Percentiles rank a stretch among this genome's conserved stretches.
phyloP scores from a whole-genome alignment of 2,329 filamentous ascomycete genomes.

The Pseudogymnoascus sp. region DNA sequence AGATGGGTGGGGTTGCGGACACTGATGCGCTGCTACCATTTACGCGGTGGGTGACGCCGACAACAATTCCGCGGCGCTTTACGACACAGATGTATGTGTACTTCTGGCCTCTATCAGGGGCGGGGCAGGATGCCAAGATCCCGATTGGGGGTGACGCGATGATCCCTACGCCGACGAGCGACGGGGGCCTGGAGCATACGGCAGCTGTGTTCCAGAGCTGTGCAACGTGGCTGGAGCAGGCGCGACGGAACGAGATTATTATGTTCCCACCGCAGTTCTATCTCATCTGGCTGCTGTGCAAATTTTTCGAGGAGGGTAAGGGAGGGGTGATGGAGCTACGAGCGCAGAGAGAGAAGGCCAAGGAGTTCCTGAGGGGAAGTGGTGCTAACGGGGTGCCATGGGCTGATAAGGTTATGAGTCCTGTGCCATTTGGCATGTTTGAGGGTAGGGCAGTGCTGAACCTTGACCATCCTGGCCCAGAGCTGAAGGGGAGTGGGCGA shows the following conservation, averaged over 20 bases:
- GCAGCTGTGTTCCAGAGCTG: slow-evolving; percentile 70
- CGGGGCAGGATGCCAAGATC: slow-evolving; percentile 12
- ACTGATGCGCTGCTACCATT: slow-evolving; percentile 65
- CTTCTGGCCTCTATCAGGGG: slow-evolving; percentile 55
- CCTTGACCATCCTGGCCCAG: slow-evolving; percentile 49
- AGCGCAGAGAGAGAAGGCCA: slow-evolving; percentile 42
- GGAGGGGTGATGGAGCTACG: slow-evolving; percentile 29
- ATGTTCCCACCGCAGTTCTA: slow-evolving; percentile 87
- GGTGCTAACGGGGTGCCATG: slow-evolving; percentile 36
- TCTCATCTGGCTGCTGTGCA: slow-evolving; percentile 45
- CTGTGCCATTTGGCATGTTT: slow-evolving; percentile 34
- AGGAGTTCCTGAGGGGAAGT: slow-evolving; percentile 42
- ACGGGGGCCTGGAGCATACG: slow-evolving; percentile 58
- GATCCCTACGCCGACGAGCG: slow-evolving; percentile 49
- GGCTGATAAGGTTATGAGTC: slow-evolving; percentile 54
- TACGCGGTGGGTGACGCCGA: slow-evolving; percentile 85
- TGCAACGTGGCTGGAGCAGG: slow-evolving; percentile 58
- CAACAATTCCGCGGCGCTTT: slow-evolving; percentile 64
- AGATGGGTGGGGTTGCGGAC: slow-evolving; percentile 54
- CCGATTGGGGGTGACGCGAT: slow-evolving; percentile 20
- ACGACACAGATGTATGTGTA: slow-evolving; percentile 97
- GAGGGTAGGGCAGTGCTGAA: slow-evolving; percentile 45
- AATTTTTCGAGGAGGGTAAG: slow-evolving; percentile 19
- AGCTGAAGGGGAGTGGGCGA: slow-evolving; percentile 39
- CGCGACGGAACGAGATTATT: slow-evolving; percentile 59